Evolutionary conservation across 768 basidiomycete genomes (phyloP), one percentile per base, ranked within the genome.

Genomic region (Termitomyces sp.): DNA sequence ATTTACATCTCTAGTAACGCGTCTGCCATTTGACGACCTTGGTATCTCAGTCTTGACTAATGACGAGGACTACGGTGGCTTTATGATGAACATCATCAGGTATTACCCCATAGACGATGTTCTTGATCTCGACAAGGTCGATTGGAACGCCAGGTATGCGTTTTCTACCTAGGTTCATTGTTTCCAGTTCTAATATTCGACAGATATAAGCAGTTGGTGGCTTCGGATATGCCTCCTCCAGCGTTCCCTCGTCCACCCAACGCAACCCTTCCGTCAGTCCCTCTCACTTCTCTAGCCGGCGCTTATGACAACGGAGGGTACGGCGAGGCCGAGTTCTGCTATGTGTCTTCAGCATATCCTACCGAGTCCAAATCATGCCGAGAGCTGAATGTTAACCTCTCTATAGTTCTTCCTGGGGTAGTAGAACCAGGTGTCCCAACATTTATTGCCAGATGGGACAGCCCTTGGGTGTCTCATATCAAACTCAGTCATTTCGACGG

Each of bases 1-100:
- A 1, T 68, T 68, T 56, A 55, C 47, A 16, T 52, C 65, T 0
- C 32, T 55, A 32, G 57, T 71, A 9, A 65, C 60, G 10, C 64
- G 70, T 12, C 50, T 69, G 5, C 70, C 70, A 5, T 46, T 42
- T 24, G 60, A 63, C n/a, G 63, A 63, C 37, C 37, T 72, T 12
- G 71, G 71, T 1, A 62, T 72, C 29, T 61, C 69, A 14, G 66
- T 72, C 29, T 62, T 70, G 22, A 63, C 61, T 29, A 72, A 70
- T 36, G 71, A 70, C 36, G 54, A 62, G 18, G 39, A 56, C 9
- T 63, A 64, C n/a, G 71, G 69, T 13, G 34, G 12, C n/a, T 12
- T 48, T 12, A 61, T 68, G 31, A 37, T 43, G 1, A 56, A 61
- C 16, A 53, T 65, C 9, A 65, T 71, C 36, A 68, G 67, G 50